Percentiles rank a stretch among this genome's conserved stretches.
Evolutionary conservation across 768 basidiomycete species (phyloP).

Genomic region (Boletus barrowsii): DNA sequence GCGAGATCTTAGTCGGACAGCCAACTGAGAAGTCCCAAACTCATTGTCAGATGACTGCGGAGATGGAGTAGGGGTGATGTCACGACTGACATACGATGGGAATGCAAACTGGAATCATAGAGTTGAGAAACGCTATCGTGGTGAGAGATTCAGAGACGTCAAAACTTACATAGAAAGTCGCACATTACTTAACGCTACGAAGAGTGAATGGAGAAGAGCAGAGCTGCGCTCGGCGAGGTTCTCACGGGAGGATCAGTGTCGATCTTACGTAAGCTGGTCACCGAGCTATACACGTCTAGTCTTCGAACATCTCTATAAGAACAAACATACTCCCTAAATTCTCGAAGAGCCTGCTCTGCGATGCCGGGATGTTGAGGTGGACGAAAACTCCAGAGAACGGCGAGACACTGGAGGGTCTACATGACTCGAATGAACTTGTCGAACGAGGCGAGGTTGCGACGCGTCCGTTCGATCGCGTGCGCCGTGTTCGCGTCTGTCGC

Average conservation of each 20-base stretch:
- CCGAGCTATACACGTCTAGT: too few relatives aligned
- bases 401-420: slow-evolving; percentile 1
- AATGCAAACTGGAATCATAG: slow-evolving; percentile 42
- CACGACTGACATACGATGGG: slow-evolving; percentile 47
- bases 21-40: slow-evolving; percentile 46
- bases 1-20: slow-evolving; percentile 57
- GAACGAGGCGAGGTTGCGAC: slow-evolving; percentile 1
- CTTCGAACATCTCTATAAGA: too few relatives aligned
- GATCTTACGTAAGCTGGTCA: too few relatives aligned
- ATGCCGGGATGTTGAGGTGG: slow-evolving; percentile 7
- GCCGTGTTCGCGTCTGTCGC: slow-evolving; percentile 9
- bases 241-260: too few relatives aligned
- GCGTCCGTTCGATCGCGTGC: slow-evolving; percentile 2
- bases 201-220: too few relatives aligned
- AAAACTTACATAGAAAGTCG: slow-evolving; percentile 11
- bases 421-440: background rate
- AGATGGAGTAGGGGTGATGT: background rate
- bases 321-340: slow-evolving; percentile 7
- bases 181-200: too few relatives aligned
- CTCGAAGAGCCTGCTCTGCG: slow-evolving; percentile 20
- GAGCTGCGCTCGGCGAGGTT: too few relatives aligned
- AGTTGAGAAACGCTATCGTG: background rate
- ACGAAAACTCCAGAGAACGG: slow-evolving; percentile 7
- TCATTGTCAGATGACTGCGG: slow-evolving; percentile 12
- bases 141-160: background rate